Evolutionary conservation across 768 basidiomycete species (phyloP), one percentile per base, ranked within the genome.

Genomic region (Lyophyllum atratum): DNA sequence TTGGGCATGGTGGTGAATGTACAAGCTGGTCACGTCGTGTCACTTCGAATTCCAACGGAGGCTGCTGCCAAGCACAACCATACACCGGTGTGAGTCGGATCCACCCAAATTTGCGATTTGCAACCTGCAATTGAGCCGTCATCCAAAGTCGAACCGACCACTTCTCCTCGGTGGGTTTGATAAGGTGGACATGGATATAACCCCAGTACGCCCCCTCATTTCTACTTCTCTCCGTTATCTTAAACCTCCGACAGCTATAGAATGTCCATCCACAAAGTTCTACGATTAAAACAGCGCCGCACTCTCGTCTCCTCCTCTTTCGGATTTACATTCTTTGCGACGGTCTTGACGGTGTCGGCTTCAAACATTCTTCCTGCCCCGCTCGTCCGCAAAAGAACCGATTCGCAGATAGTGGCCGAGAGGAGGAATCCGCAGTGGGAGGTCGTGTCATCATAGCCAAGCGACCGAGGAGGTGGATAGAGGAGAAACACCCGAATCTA

Each of bases 301-400:
- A 83, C 82, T 62, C 80, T 92, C 74, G 77, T 92, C 59, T 85
- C 92, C 8, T 83, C 87, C 31, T 85, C 93, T 61, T 94, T 94
- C 69, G 86, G 83, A 65, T 72, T 90, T 64, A 93, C 92, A 3
- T 92, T 90, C 71, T 73, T 91, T 69, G 89, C 88, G 24, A 82
- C 90, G 17, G 80, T 93, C 57, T 60, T 90, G 59, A 93, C 92
- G 52, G 92, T 94, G 17, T 87, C 88, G 12, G 89, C 89, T 22
- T 92, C 91, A 21, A 84, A 82, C 67, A 76, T 92, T 39, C 75
- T 93, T 29, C 91, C 92, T 93, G 92, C 64, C 92, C 92, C 8
- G 90, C 84, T n/a, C 82, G 84, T 51, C 74, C 78, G 42, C 74
- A 81, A 58, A 80, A 82, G 63, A 74, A 65, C 54, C 82, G 87